Evolutionary conservation across 495 filamentous ascomycete genomes (phyloP), one percentile per base, ranked within the genome.

Genomic region (Jackrogersella minutella): DNA sequence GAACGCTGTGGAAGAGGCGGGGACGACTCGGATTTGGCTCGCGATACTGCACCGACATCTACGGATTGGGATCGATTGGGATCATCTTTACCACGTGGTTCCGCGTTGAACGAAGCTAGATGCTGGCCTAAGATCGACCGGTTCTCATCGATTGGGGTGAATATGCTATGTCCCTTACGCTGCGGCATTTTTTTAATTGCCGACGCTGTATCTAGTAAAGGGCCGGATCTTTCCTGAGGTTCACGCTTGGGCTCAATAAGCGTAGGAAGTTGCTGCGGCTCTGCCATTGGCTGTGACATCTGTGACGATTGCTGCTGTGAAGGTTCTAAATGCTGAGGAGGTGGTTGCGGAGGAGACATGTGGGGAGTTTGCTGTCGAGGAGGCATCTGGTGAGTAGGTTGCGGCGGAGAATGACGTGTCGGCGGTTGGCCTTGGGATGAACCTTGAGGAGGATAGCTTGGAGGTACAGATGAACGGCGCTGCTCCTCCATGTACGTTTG

Each of bases 111-210:
- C 7, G 79, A 75, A 37, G 91, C 92, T 73, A 95, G 90, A 77
- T 97, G 92, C 55, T 92, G 90, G 11, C 91, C 91, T 19, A 97
- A 80, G 64, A 97, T 87, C 5, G 95, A 97, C 43, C 91, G 86
- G 59, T 88, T 91, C 72, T 97, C 94, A 67, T 97, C 95, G 58
- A 98, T 96, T 1, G 95, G 95, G 1, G 95, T 99, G 70, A 97
- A 98, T 53, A 98, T 98, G 76, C 93, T 97, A 58, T 93, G 89
- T 6, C 90, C 90, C 75, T 94, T 93, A 16, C 79, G 79, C 41
- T 88, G 87, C 11, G 89, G 85, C n/a, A 91, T 77, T 21, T 91
- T 89, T 72, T 92, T 93, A 53, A 88, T 83, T n/a, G 69, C 73
- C 10, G 73, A 72, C 13, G 62, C 64, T 16, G 80, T 84, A 62